phyloP scores from a whole-genome alignment of 2,329 filamentous ascomycete species.

The Epicoccum sorghinum region DNA sequence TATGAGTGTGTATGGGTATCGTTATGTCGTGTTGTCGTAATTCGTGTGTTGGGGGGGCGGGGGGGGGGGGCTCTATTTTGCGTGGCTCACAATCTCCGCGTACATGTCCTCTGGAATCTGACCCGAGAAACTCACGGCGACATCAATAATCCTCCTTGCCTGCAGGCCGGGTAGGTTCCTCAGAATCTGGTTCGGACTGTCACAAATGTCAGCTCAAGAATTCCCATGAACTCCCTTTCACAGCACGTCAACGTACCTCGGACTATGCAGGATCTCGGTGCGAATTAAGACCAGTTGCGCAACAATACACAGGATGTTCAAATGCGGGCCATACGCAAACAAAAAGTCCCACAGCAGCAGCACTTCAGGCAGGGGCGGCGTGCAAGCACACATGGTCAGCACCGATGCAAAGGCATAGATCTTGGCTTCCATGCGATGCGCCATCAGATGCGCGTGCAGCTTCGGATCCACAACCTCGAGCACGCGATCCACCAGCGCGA shows the following conservation, averaged over 20 bases:
- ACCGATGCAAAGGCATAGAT: slow-evolving; percentile 97
- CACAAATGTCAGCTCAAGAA: background rate
- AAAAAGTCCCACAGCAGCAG: slow-evolving; percentile 95
- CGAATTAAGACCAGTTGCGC: slow-evolving; percentile 90
- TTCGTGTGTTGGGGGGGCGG: too few relatives aligned
- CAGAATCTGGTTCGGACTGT: slow-evolving; percentile 89
- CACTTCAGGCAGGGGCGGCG: slow-evolving; percentile 91
- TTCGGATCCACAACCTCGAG: slow-evolving; percentile 90
- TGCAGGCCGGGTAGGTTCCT: slow-evolving; percentile 84
- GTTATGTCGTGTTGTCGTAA: slow-evolving; percentile 5
- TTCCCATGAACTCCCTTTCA: too few relatives aligned
- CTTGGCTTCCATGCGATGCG: slow-evolving; percentile 87
- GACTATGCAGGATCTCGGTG: slow-evolving; percentile 79
- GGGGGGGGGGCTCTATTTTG: slow-evolving; percentile 59
- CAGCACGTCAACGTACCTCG: slow-evolving; percentile 66
- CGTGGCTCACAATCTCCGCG: slow-evolving; percentile 85
- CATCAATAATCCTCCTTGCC: slow-evolving; percentile 80
- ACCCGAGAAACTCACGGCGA: slow-evolving; percentile 84
- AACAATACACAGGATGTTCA: slow-evolving; percentile 96
- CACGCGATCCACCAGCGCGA: slow-evolving; percentile 90
- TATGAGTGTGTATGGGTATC: slow-evolving; percentile 8
- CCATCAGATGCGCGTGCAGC: slow-evolving; percentile 80
- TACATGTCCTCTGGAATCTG: slow-evolving; percentile 93
- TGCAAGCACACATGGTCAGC: slow-evolving; percentile 92
- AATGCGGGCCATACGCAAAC: slow-evolving; percentile 91